A percentile compares a stretch with the other conserved stretches of the same genome.
These are phyloP conservation scores for Saccharomycopsis schoenii DNA, from an alignment of 805 yeast genomes.

Conservation along the genomic window DNA sequence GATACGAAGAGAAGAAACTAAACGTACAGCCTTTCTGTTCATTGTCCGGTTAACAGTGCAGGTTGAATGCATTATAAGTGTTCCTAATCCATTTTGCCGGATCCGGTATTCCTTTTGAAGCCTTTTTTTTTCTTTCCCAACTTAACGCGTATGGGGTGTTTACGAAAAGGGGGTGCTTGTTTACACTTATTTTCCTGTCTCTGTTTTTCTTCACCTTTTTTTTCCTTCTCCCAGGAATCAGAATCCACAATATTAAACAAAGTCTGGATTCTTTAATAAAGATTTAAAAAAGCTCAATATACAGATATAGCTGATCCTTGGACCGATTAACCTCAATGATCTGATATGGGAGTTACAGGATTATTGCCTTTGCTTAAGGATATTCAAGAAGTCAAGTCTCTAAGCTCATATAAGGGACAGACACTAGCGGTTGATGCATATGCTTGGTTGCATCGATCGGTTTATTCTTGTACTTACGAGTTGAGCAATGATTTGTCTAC, in stretches of 20 bases:
- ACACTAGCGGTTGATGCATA: conserved; percentile 90
- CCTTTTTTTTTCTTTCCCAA: background rate
- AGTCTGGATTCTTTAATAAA: no score
- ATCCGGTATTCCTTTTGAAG: background rate
- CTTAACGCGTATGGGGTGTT: background rate
- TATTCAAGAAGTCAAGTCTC: conserved; percentile 50
- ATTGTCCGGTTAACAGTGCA: background rate
- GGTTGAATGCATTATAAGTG: background rate
- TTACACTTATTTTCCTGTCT: background rate
- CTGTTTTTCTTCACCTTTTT: background rate
- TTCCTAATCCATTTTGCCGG: background rate
- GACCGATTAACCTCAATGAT: background rate
- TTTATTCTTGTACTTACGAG: conserved; percentile 75
- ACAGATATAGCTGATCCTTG: no score
- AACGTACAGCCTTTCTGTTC: background rate
- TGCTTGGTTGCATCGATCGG: conserved; percentile 91
- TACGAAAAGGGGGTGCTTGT: background rate
- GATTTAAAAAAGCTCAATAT: no score
- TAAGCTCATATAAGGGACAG: conserved; percentile 58
- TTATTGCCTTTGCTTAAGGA: conserved; percentile 70
- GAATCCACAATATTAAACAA: no score
- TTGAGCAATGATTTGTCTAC: conserved; percentile 66
- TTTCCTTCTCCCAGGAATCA: background rate
- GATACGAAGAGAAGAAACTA: background rate
- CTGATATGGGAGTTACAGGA: conserved; percentile 75